A percentile compares a stretch with the other conserved stretches of the same genome.
phyloP scores from a whole-genome alignment of 2,329 filamentous ascomycete species.

The Sporothrix inflata region DNA sequence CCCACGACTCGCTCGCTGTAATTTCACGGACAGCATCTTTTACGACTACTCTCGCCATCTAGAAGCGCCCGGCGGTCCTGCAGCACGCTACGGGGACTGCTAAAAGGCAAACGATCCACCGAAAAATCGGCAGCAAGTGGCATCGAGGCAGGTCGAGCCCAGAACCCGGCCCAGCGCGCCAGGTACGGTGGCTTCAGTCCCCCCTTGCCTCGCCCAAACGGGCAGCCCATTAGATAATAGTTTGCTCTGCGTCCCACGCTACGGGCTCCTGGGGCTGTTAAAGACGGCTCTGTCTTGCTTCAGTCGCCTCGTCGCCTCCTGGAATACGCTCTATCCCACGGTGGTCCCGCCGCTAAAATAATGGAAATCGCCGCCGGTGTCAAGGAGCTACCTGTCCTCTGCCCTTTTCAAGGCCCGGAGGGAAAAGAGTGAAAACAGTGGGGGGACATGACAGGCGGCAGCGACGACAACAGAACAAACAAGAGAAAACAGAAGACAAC shows the following conservation, averaged over 20 bases:
- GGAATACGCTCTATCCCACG: neutral
- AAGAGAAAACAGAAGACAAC: neutral
- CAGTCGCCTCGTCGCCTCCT: neutral
- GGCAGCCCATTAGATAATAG: constrained; percentile 31
- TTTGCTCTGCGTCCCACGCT: constrained; percentile 16
- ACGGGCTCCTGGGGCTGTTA: neutral
- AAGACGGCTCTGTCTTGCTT: neutral
- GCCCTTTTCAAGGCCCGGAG: neutral
- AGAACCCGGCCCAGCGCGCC: neutral
- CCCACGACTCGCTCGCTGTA: constrained; percentile 5
- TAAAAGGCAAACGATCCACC: neutral
- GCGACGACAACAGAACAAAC: neutral
- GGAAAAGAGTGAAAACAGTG: neutral
- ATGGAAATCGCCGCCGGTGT: neutral
- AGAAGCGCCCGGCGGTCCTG: neutral
- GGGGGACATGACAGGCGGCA: neutral
- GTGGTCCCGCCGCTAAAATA: constrained; percentile 21
- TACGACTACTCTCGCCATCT: neutral
- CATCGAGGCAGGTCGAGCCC: neutral
- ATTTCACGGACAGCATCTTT: neutral
- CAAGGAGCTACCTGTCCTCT: neutral
- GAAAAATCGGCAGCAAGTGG: neutral
- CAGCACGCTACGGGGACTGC: neutral
- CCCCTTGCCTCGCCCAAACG: neutral
- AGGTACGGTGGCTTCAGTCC: neutral